Conservation (phyloP, 1,139 yeast genomes). For the Debaryomyces sp. region DNA sequence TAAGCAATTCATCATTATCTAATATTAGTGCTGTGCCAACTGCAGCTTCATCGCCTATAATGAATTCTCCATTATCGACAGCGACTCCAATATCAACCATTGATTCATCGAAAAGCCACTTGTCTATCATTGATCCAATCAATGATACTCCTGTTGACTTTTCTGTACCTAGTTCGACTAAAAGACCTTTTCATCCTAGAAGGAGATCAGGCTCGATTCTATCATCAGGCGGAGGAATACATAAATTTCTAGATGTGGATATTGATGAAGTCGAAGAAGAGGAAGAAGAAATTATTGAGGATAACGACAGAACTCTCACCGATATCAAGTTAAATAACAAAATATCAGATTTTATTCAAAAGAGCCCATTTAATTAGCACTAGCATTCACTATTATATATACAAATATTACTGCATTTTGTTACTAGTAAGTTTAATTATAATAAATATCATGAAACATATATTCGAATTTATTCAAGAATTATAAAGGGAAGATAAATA, state of each 20-base stretch:
- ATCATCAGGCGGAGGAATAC: conserved; percentile 27
- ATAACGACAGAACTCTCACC: conserved; percentile 6
- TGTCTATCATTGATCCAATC: conserved; percentile 39
- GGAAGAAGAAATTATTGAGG: conserved; percentile 16
- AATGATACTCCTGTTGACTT: conserved; percentile 49
- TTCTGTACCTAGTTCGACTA: conserved; percentile 24
- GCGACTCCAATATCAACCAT: conserved; percentile 35
- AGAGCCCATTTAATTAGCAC: conserved; percentile 5
- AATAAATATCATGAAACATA: neutral
- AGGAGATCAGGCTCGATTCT: conserved; percentile 24
- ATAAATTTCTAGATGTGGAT: conserved; percentile 23
- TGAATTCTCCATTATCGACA: conserved; percentile 40
- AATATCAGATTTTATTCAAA: neutral
- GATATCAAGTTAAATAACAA: conserved; percentile 3
- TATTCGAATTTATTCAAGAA: neutral
- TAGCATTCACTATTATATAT: neutral
- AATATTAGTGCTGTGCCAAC: neutral
- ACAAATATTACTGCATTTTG: neutral
- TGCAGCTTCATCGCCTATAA: conserved; percentile 31
- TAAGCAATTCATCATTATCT: neutral
- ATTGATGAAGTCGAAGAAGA: conserved; percentile 34
- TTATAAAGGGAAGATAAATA: neutral
- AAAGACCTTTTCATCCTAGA: conserved; percentile 19
- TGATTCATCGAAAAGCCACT: conserved; percentile 23
- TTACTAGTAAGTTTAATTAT: neutral